Base-by-base conservation (phyloP, 352 stramenopile species). In the Phytophthora kernoviae region DNA sequence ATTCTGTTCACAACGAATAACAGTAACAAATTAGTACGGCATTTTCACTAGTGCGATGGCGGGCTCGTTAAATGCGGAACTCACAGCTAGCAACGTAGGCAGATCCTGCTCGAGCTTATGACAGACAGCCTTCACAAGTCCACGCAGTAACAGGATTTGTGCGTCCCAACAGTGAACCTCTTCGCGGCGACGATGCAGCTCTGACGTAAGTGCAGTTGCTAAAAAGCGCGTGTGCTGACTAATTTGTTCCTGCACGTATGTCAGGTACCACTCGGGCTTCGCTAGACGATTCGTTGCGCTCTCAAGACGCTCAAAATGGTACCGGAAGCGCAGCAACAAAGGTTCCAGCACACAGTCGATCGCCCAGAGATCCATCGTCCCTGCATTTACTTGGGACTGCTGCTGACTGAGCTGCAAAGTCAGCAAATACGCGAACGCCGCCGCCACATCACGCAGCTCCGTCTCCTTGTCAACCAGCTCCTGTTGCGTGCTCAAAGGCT, bases 261-360 rank as follows among this genome's bases (percentile, higher is more conserved):
- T 83, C 15, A 93, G 48, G 54, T 77, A 84, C 84, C 84, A 93
- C 57, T 93, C 84, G 0, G 84, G 84, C 67, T 90, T 93, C 2
- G 80, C 70, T 7, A 93, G 37, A 27, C 79, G 78, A 53, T 90
- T 93, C 14, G 80, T 91, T 24, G 75, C 65, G 58, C 84, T 93
- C 4, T 86, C 78, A 1, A 21, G 7, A n/a, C 79, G 71, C 52
- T 87, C 79, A 57, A 93, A 93, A 20, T 93, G 84, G 63, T 81
- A 93, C 11, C 73, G 77, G 48, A 91, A 91, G 20, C 84, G 79
- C 55, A 79, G 59, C 10, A 83, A 45, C 24, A 91, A 33, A 2
- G 81, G 68, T 12, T 90, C 68, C 9, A 91, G 18, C 5, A 93
- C 54, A 43, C 70, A 86, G 20, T 88, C 71, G 32, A 93, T 79